Base-by-base conservation (phyloP, 495 filamentous ascomycete species). In the Penicillium bovifimosum region DNA sequence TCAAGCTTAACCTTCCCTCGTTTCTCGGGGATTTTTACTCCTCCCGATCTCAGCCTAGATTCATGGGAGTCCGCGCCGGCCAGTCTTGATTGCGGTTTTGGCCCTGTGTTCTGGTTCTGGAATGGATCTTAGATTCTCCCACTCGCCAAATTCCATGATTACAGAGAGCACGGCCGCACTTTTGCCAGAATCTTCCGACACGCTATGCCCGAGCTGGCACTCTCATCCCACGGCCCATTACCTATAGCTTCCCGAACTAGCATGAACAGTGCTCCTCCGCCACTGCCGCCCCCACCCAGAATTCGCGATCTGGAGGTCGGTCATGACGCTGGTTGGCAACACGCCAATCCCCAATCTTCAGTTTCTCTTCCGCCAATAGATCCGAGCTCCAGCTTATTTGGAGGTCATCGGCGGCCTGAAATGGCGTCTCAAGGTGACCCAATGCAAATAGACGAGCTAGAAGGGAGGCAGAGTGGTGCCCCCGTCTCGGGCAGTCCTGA, bases 241-340 rank as follows among this genome's bases (percentile, higher is more conserved):
- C 68, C 80, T n/a, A 84, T 86, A 49, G 69, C 66, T 42, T 63
- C 77, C 62, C 54, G 73, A 71, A 54, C 75, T 43, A 68, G 61
- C 47, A 71, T 68, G 44, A 63, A 77, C 35, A 67, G 63, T 47
- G 72, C 71, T 35, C 84, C 84, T 36, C 83, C 83, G 47, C 81
- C 83, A 52, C 70, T 86, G 54, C 84, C 84, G 41, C 84, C 84
- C 7, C 84, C 83, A 7, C 67, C 73, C 53, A 66, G 73, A 47
- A 77, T 85, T 36, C 71, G 65, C 42, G 80, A 77, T 44, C 60
- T 83, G 43, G 70, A 75, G 50, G 67, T 73, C 53, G 80, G 80
- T 29, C 73, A 78, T 52, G 83, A 86, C 62, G 72, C 74, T n/a
- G 81, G 77, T 44, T 84, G 78, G 79, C 64, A 79, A 53, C 78